Conservation (phyloP, 371 early-diverging fungal species). For the Cokeromyces recurvatus region DNA sequence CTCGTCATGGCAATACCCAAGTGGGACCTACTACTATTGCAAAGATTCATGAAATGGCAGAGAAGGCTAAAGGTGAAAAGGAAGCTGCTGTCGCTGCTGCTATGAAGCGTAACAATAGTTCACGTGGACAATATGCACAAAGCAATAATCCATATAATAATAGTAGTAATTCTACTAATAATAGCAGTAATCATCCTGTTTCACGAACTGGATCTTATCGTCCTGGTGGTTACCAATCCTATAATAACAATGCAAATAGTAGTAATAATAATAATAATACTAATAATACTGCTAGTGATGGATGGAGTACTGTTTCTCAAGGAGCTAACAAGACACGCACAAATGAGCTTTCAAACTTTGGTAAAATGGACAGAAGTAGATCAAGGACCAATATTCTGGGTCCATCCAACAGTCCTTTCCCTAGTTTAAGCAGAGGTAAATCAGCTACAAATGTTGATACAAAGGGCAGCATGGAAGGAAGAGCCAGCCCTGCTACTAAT, state of each 20-base stretch:
- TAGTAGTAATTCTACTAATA: constrained; percentile 9
- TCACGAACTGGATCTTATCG: constrained; percentile 63
- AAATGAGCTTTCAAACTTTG: constrained; percentile 74
- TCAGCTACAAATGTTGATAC: constrained; percentile 25
- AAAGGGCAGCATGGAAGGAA: constrained; percentile 17
- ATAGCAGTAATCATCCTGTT: constrained; percentile 24
- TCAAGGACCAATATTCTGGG: constrained; percentile 49
- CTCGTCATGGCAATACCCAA: constrained; percentile 45
- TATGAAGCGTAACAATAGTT: constrained; percentile 60
- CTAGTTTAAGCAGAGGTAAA: constrained; percentile 30
- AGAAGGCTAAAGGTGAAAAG: constrained; percentile 57
- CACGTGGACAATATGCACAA: constrained; percentile 53
- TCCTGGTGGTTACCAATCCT: constrained; percentile 29
- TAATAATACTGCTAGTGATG: constrained; percentile 41
- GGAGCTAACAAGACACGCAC: constrained; percentile 37
- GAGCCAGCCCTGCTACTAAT: constrained; percentile 43
- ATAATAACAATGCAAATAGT: constrained; percentile 5
- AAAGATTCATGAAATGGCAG: constrained; percentile 81
- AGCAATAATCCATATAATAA: constrained; percentile 11
- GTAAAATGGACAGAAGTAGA: constrained; percentile 69
- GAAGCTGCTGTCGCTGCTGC: constrained; percentile 51
- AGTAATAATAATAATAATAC: not conserved
- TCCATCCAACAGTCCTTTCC: constrained; percentile 60
- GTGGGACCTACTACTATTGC: constrained; percentile 86
- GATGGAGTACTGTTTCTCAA: constrained; percentile 66